A percentile compares a stretch with the other conserved stretches of the same genome.
These are phyloP conservation scores for Noccaea caerulescens DNA, from an alignment of 345 rosid species.

Conservation along the genomic window DNA sequence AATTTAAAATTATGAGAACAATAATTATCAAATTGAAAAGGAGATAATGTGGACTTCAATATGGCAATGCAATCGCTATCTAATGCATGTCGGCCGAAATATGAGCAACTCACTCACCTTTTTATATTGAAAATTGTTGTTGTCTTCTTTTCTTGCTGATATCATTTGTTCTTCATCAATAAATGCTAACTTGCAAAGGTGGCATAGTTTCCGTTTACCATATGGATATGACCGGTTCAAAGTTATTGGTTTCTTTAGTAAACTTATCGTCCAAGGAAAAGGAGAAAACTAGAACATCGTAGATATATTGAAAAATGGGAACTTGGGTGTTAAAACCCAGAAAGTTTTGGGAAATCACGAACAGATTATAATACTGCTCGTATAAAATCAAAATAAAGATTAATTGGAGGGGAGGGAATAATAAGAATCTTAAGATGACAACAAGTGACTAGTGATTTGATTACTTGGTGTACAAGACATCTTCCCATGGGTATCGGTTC, in stretches of 20 bases:
- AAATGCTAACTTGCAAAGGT: constrained; percentile 8
- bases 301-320: too few relatives aligned
- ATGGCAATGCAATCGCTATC: not conserved
- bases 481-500: constrained; percentile 99
- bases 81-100: constrained; percentile 14
- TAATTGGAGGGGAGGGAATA: not conserved
- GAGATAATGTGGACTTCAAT: too few relatives aligned
- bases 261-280: not conserved
- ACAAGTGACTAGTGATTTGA: not conserved
- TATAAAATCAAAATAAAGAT: not conserved
- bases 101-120: constrained; percentile 24
- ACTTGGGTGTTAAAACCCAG: not conserved
- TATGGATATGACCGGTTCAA: not conserved
- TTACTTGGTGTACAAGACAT: constrained; percentile 93
- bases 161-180: not conserved
- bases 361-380: not conserved
- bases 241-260: not conserved
- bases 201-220: not conserved
- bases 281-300: not conserved
- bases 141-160: not conserved
- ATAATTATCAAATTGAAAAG: too few relatives aligned
- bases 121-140: not conserved
- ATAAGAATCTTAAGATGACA: not conserved
- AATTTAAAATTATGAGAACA: too few relatives aligned
- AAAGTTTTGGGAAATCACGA: not conserved